Evolutionary conservation across 2,329 filamentous ascomycete species (phyloP).

Genomic region (Claviceps sp.): DNA sequence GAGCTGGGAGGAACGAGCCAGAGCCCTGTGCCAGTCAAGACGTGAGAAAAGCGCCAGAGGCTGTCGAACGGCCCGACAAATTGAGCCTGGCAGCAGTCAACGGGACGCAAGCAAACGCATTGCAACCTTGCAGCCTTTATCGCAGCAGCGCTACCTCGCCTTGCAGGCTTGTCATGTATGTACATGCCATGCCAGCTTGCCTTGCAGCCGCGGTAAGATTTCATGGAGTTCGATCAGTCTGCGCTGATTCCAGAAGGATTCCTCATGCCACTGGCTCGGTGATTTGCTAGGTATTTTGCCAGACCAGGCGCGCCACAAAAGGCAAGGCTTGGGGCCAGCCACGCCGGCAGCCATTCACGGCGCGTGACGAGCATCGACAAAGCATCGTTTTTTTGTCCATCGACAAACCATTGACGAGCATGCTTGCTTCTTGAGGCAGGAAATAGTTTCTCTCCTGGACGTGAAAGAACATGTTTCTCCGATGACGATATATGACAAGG

Average conservation of each 20-base stretch:
- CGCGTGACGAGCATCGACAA: background rate
- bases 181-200: background rate
- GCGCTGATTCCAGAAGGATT: conserved; percentile 8
- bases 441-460: background rate
- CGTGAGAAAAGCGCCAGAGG: background rate
- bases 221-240: background rate
- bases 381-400: background rate
- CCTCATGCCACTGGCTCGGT: background rate
- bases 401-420: too few species aligned
- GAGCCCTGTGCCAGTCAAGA: background rate
- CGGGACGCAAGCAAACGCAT: background rate
- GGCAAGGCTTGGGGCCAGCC: conserved; percentile 1
- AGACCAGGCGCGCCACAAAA: conserved; percentile 1
- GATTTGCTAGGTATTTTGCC: conserved; percentile 1
- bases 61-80: background rate
- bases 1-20: background rate
- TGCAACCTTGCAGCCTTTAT: too few species aligned
- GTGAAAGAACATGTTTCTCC: background rate
- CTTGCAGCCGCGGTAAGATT: background rate
- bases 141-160: background rate
- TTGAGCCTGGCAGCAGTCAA: background rate
- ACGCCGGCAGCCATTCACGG: background rate
- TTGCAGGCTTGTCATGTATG: background rate
- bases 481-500: background rate
- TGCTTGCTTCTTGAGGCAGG: background rate